These are phyloP conservation scores for Cordyceps farinosa DNA, from an alignment of 2,329 filamentous ascomycete species.

Conservation along the genomic window DNA sequence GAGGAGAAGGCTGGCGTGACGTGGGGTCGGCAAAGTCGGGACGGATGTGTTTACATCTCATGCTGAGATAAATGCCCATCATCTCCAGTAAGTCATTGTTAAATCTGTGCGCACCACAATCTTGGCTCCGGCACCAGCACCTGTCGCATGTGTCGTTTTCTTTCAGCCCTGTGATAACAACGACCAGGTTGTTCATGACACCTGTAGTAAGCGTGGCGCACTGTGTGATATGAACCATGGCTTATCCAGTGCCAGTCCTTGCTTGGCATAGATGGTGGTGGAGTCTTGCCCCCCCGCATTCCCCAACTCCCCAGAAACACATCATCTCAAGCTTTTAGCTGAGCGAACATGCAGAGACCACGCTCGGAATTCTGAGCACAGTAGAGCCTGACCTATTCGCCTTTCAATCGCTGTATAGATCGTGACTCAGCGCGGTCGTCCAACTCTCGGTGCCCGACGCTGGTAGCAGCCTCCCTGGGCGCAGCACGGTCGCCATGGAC, in stretches of 20 bases:
- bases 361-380: neutral
- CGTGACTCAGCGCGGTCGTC: neutral
- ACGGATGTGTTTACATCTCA: neutral
- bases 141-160: neutral
- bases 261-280: slow-evolving; percentile 9
- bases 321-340: neutral
- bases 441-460: neutral
- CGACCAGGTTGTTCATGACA: neutral
- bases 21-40: neutral
- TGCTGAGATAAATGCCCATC: neutral
- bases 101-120: neutral
- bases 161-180: neutral
- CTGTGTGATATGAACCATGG: neutral
- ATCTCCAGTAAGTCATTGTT: neutral
- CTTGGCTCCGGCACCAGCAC: neutral
- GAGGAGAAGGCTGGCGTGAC: no score
- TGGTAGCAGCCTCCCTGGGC: neutral
- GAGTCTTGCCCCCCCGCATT: slow-evolving; percentile 6
- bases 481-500: slow-evolving; percentile 10
- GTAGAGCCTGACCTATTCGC: neutral
- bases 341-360: neutral
- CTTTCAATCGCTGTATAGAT: neutral
- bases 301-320: slow-evolving; percentile 17
- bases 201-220: slow-evolving; percentile 6
- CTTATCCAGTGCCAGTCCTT: neutral